Percentiles rank a stretch among this genome's conserved stretches.
phyloP scores from a whole-genome alignment of 495 filamentous ascomycete species.

The Geoglossum glabrum region DNA sequence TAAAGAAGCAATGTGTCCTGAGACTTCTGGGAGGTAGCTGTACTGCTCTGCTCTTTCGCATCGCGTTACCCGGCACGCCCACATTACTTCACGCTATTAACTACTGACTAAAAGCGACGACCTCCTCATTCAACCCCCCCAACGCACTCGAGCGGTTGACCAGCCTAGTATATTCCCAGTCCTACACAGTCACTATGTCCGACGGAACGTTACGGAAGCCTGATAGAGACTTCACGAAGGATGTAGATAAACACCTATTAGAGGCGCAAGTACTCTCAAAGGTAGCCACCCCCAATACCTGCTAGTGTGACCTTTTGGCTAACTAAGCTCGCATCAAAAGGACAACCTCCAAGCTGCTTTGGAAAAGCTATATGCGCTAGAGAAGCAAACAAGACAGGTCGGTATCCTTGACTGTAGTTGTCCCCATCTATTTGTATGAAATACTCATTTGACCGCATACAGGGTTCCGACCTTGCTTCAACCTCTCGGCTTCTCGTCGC shows the following conservation, averaged over 20 bases:
- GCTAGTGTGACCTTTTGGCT: slow-evolving; percentile 7
- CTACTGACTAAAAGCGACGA: too few species aligned
- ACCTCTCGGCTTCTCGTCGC: slow-evolving; percentile 71
- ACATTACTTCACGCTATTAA: too few species aligned
- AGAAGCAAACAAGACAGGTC: slow-evolving; percentile 95
- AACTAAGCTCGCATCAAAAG: slow-evolving; percentile 22
- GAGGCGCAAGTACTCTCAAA: slow-evolving; percentile 75
- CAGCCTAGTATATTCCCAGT: neutral
- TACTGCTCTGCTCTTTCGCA: too few species aligned
- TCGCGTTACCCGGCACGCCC: too few species aligned
- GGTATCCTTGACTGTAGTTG: slow-evolving; percentile 4
- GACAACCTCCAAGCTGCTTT: slow-evolving; percentile 65
- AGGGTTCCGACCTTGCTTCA: slow-evolving; percentile 89
- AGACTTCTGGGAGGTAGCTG: too few species aligned
- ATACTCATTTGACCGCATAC: neutral
- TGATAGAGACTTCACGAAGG: slow-evolving; percentile 67
- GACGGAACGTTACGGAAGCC: slow-evolving; percentile 38
- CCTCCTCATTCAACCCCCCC: too few species aligned
- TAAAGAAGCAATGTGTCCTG: too few species aligned
- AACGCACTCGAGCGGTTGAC: neutral
- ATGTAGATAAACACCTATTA: slow-evolving; percentile 75
- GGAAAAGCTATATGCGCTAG: slow-evolving; percentile 74
- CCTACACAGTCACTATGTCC: slow-evolving; percentile 26
- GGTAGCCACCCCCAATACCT: slow-evolving; percentile 24
- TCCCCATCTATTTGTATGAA: neutral